Evolutionary conservation across 2,329 filamentous ascomycete genomes (phyloP), one percentile per base, ranked within the genome.

Genomic region (Akanthomyces lecanii): DNA sequence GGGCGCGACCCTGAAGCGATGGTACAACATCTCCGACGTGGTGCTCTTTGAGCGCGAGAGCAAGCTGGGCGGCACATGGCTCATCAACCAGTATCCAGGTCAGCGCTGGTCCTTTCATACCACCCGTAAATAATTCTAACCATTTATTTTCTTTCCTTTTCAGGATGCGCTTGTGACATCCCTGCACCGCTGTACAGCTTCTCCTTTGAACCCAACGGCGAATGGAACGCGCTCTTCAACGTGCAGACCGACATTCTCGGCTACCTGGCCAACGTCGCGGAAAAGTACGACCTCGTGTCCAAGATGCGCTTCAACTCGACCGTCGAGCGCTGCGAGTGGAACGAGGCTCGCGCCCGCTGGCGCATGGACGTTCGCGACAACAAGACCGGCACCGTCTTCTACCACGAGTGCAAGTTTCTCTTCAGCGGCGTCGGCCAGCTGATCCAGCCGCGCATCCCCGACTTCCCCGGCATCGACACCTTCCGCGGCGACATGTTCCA

Each of bases 41-140:
- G 76, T 77, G 33, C 79, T 89, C 69, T 88, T 88, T 64, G 87
- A 89, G 28, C 77, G 82, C 14, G 77, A 85, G 65, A 73, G 77
- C 4, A 79, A 80, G 3, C 77, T 88, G 50, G 86, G 86, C 38
- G 87, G 87, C 8, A 88, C 86, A 1, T 89, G 87, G 87, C 81
- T 79, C 72, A 80, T 81, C 51, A 89, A 88, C 70, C 76, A 79
- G 38, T 89, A 89, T 71, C 86, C 83, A 11, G 82, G 82, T 71
- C 73, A 71, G 58, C 5, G 6, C 5, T 2, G 14, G 6, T 6
- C 10, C n/a, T 8, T 21, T 18, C 5, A 30, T 12, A n/a, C n/a
- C 11, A 6, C 6, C 10, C 12, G 3, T 33, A 5, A 23, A 33
- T 30, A 28, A 28, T 30, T 14, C 16, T 33, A 21, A 59, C 23